phyloP scores from a whole-genome alignment of 352 stramenopile species.

The Pythium aristosporum region DNA sequence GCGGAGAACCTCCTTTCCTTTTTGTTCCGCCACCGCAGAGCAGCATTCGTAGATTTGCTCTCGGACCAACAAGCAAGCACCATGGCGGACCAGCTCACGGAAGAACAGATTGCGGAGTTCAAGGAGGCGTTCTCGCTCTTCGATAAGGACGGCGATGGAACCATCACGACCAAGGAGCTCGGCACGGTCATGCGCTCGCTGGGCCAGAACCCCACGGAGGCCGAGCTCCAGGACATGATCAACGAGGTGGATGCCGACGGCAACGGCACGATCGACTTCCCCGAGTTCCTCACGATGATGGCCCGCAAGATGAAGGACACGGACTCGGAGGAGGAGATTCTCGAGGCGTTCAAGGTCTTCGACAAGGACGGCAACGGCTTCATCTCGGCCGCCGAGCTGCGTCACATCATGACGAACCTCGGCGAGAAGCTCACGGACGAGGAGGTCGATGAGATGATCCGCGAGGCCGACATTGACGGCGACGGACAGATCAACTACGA shows the following conservation, averaged over 20 bases:
- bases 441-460: constrained; percentile 99
- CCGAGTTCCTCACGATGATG: constrained; percentile 99
- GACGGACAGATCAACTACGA: constrained; percentile 99
- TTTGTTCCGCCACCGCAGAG: too few species aligned
- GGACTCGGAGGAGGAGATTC: constrained; percentile 98
- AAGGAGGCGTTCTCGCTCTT: constrained; percentile 99
- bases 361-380: constrained; percentile 99
- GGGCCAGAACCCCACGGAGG: constrained; percentile 97
- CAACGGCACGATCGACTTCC: constrained; percentile 99
- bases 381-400: constrained; percentile 97
- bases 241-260: constrained; percentile 99
- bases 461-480: constrained; percentile 98
- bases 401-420: constrained; percentile 99
- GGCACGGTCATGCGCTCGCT: constrained; percentile 98
- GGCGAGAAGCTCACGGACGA: constrained; percentile 98
- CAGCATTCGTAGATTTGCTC: constrained; percentile 68
- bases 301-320: constrained; percentile 99
- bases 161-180: constrained; percentile 99
- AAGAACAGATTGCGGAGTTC: constrained; percentile 99
- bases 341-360: constrained; percentile 98
- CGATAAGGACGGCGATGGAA: constrained; percentile 98
- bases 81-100: constrained; percentile 90
- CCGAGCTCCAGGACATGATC: constrained; percentile 99
- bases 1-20: neutral
- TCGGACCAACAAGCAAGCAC: constrained; percentile 30